These are phyloP conservation scores for Trypanosoma melophagium DNA, from an alignment of 208 protist genomes.

Conservation along the genomic window DNA sequence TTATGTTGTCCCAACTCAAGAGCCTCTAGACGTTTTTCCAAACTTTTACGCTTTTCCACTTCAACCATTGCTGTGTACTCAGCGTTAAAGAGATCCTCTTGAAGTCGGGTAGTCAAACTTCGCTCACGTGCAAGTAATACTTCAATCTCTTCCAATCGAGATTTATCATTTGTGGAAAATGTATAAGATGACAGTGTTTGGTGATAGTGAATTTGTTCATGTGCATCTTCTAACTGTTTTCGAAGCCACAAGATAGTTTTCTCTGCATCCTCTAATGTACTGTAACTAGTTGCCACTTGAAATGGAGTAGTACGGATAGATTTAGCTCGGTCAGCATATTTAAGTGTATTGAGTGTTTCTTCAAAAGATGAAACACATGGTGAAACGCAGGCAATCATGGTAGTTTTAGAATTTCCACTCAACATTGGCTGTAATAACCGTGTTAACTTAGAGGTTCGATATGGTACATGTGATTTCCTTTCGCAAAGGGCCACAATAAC, in stretches of 20 bases:
- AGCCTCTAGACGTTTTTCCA: constrained; percentile 48
- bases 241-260: constrained; percentile 62
- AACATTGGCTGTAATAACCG: constrained; percentile 93
- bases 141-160: constrained; percentile 19
- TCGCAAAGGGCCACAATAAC: constrained; percentile 92
- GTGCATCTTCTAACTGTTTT: constrained; percentile 56
- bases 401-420: constrained; percentile 87
- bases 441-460: constrained; percentile 95
- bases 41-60: constrained; percentile 65
- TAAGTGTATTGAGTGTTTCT: constrained; percentile 95
- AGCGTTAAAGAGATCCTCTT: constrained; percentile 83
- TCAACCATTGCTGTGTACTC: constrained; percentile 85
- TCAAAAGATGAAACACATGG: constrained; percentile 89
- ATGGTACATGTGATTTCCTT: constrained; percentile 86
- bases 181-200: not conserved
- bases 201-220: constrained; percentile 33
- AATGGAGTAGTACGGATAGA: constrained; percentile 90
- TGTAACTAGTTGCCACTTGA: constrained; percentile 35
- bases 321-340: constrained; percentile 95
- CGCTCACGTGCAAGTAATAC: constrained; percentile 48
- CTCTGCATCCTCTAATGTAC: constrained; percentile 44
- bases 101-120: constrained; percentile 53
- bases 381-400: constrained; percentile 95
- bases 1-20: constrained; percentile 28
- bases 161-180: not conserved